These are phyloP conservation scores for Primulina tabacum DNA, from an alignment of 257 asterid genomes.

Conservation along the genomic window DNA sequence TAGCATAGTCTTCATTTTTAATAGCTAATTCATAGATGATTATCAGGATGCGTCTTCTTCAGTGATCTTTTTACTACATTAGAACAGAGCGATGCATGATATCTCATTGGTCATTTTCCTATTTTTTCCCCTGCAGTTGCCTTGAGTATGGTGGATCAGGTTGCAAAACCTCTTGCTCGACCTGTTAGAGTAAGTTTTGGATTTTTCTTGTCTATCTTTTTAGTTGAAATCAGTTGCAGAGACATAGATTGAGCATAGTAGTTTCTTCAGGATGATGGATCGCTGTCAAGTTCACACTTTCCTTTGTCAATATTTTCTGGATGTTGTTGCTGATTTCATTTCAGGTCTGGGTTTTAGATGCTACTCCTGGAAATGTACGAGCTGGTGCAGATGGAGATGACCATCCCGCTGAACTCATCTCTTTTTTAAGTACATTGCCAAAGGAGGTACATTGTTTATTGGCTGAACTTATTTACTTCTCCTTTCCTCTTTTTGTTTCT, in stretches of 20 bases:
- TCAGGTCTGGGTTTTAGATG: slow-evolving; percentile 95
- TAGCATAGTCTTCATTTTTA: slow-evolving; percentile 29
- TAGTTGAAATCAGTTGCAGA: slow-evolving; percentile 7
- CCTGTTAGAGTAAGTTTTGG: slow-evolving; percentile 82
- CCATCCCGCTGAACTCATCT: slow-evolving; percentile 92
- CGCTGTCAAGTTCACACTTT: not conserved
- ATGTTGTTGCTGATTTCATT: slow-evolving; percentile 20
- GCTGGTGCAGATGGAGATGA: slow-evolving; percentile 97
- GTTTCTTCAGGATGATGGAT: not conserved
- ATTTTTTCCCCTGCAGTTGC: slow-evolving; percentile 58
- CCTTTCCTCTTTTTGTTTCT: not conserved
- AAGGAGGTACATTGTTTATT: slow-evolving; percentile 49
- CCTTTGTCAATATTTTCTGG: not conserved
- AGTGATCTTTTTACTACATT: slow-evolving; percentile 8
- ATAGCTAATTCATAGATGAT: not conserved
- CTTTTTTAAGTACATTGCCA: slow-evolving; percentile 65
- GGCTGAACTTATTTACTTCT: slow-evolving; percentile 6
- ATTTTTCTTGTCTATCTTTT: not conserved
- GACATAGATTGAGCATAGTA: not conserved
- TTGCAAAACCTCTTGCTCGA: slow-evolving; percentile 91
- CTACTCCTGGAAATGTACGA: slow-evolving; percentile 96
- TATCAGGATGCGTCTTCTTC: not conserved
- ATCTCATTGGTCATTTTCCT: slow-evolving; percentile 10
- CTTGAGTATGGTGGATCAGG: slow-evolving; percentile 97
- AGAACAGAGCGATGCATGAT: not conserved